Conservation (phyloP, 108 stramenopile species). For the Ochromonas danica region DNA sequence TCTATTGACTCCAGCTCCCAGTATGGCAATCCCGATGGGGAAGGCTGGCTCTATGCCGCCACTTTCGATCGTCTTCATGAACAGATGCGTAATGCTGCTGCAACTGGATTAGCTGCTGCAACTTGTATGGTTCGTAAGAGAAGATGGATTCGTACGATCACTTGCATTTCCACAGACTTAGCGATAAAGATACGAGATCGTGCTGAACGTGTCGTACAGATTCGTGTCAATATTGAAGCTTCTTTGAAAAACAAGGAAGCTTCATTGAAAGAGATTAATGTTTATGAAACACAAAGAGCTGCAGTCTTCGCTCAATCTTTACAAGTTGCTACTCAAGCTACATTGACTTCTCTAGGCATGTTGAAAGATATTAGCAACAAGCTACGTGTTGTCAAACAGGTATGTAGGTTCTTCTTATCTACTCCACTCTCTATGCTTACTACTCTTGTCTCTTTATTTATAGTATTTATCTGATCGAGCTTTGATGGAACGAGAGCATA, state of each 20-base stretch:
- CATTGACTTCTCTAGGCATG: neutral
- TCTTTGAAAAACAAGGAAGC: neutral
- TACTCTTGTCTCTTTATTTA: too few relatives aligned
- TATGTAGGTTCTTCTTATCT: too few relatives aligned
- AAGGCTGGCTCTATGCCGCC: neutral
- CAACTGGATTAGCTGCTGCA: neutral
- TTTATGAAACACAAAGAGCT: neutral
- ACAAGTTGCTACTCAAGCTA: constrained; percentile 1
- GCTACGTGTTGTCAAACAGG: neutral
- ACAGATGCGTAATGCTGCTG: neutral
- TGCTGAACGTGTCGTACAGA: neutral
- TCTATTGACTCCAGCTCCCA: neutral
- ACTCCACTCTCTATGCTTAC: too few relatives aligned
- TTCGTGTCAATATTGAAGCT: neutral
- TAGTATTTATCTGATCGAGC: neutral
- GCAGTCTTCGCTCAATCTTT: constrained; percentile 5
- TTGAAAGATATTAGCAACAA: neutral
- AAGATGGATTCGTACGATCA: neutral
- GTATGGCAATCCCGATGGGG: neutral
- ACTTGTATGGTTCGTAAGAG: constrained; percentile 10
- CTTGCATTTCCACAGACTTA: neutral
- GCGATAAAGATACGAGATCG: neutral
- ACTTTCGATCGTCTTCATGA: constrained; percentile 5
- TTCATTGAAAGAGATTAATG: neutral
- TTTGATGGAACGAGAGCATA: neutral